phyloP scores from a whole-genome alignment of 495 filamentous ascomycete species.

The Talaromyces proteolyticus region DNA sequence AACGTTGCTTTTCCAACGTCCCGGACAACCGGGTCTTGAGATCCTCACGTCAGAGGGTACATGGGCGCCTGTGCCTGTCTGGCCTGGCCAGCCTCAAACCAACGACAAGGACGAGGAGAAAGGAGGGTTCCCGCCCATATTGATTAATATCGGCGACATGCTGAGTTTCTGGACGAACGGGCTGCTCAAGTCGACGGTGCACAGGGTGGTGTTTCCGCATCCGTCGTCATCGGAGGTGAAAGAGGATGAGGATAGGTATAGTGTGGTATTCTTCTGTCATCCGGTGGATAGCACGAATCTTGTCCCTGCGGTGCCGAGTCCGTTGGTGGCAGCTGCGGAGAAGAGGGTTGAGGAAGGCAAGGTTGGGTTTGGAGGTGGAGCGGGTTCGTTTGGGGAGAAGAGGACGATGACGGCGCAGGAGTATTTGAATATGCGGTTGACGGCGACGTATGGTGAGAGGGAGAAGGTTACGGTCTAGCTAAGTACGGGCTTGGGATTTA shows the following conservation, averaged over 20 bases:
- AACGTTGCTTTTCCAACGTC: slow-evolving; percentile 72
- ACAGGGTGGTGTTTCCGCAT: slow-evolving; percentile 76
- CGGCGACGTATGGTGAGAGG: slow-evolving; percentile 59
- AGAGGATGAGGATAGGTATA: slow-evolving; percentile 86
- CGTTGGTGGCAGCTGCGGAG: slow-evolving; percentile 35
- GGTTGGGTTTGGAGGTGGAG: slow-evolving; percentile 38
- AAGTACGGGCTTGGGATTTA: no score
- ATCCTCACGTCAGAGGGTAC: slow-evolving; percentile 53
- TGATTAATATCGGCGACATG: slow-evolving; percentile 90
- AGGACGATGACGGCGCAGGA: slow-evolving; percentile 73
- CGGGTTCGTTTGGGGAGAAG: slow-evolving; percentile 36
- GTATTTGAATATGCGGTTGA: slow-evolving; percentile 71
- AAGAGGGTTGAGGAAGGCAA: slow-evolving; percentile 16
- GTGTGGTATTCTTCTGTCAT: slow-evolving; percentile 89
- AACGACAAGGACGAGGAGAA: no score
- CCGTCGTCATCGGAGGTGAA: no score
- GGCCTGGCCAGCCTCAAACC: slow-evolving; percentile 11
- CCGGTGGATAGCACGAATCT: slow-evolving; percentile 67
- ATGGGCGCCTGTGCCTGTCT: slow-evolving; percentile 43
- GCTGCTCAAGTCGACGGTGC: slow-evolving; percentile 76
- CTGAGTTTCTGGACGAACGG: slow-evolving; percentile 90
- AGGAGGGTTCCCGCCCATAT: slow-evolving; percentile 70
- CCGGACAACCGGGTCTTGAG: slow-evolving; percentile 80
- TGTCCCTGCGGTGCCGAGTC: slow-evolving; percentile 65
- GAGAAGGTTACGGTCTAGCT: background rate